phyloP scores from a whole-genome alignment of 2,329 filamentous ascomycete species.

The Aspergillus ochraceus region DNA sequence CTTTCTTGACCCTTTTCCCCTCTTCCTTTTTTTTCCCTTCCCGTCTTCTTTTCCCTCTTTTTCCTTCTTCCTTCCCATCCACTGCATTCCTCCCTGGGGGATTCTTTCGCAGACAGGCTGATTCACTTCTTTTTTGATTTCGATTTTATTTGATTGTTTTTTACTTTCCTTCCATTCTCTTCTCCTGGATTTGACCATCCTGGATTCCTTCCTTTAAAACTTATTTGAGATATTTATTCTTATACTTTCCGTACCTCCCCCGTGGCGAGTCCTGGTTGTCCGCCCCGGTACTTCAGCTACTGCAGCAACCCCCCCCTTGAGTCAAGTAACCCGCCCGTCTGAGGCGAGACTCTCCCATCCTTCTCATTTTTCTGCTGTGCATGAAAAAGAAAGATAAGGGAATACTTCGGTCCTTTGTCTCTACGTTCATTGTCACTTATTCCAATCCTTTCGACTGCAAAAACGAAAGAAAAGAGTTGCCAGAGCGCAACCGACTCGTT shows the following conservation, averaged over 20 bases:
- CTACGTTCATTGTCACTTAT: constrained; percentile 21
- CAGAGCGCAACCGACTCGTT: neutral
- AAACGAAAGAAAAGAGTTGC: no score
- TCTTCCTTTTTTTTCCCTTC: neutral
- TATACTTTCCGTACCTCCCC: constrained; percentile 5
- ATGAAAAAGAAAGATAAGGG: constrained; percentile 15
- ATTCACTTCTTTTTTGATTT: constrained; percentile 17
- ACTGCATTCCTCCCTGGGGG: constrained; percentile 9
- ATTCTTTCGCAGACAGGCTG: constrained; percentile 16
- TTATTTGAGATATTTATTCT: constrained; percentile 6
- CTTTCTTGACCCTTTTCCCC: neutral
- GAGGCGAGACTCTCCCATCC: constrained; percentile 7
- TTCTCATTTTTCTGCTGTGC: constrained; percentile 32
- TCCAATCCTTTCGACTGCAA: neutral
- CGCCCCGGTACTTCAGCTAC: constrained; percentile 33
- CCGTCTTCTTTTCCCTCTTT: constrained; percentile 6
- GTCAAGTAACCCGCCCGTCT: constrained; percentile 19
- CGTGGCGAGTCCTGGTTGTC: constrained; percentile 41
- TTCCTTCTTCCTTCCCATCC: constrained; percentile 9
- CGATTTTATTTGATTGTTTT: constrained; percentile 15
- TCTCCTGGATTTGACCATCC: constrained; percentile 30
- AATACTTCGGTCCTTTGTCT: constrained; percentile 8
- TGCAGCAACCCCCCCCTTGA: constrained; percentile 23
- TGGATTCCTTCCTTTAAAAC: constrained; percentile 27
- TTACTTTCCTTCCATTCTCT: constrained; percentile 23